Conservation (phyloP, 2,329 filamentous ascomycete species). For the Xylaria sp. region DNA sequence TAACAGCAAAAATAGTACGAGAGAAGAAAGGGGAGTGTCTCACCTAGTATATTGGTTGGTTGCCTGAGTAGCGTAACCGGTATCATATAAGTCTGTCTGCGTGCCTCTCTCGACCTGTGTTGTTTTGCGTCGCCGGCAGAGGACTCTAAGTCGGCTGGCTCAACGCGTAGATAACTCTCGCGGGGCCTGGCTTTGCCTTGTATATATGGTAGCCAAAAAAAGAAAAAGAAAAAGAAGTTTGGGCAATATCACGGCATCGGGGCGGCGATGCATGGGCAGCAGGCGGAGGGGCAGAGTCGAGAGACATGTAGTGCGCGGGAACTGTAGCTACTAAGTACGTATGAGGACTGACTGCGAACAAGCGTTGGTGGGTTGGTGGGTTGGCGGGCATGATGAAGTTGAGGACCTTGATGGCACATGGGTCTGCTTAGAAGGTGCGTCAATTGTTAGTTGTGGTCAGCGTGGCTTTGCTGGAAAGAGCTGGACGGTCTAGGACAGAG, state of each 20-base stretch:
- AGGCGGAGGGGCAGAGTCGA: background rate
- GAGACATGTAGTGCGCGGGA: conserved; percentile 8
- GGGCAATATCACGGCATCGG: background rate
- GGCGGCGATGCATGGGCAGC: background rate
- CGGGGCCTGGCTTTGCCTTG: background rate
- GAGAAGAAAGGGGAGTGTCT: background rate
- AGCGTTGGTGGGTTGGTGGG: background rate
- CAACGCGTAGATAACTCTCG: background rate
- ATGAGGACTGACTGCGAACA: background rate
- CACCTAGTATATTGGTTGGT: conserved; percentile 2
- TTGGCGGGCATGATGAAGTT: conserved; percentile 26
- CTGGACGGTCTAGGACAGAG: background rate
- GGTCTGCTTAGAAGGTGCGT: conserved; percentile 9
- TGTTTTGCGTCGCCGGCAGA: background rate
- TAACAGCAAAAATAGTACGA: background rate
- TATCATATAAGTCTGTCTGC: background rate
- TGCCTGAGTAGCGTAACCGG: background rate
- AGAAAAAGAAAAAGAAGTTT: background rate
- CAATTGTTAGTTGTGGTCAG: conserved; percentile 2
- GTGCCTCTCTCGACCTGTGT: background rate
- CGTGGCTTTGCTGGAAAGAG: no score
- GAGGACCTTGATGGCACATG: conserved; percentile 31
- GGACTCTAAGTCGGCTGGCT: background rate
- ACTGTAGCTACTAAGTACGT: background rate
- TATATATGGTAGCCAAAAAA: background rate